Base-by-base conservation (phyloP, 768 basidiomycete genomes). In the Crassisporium funariophilum region DNA sequence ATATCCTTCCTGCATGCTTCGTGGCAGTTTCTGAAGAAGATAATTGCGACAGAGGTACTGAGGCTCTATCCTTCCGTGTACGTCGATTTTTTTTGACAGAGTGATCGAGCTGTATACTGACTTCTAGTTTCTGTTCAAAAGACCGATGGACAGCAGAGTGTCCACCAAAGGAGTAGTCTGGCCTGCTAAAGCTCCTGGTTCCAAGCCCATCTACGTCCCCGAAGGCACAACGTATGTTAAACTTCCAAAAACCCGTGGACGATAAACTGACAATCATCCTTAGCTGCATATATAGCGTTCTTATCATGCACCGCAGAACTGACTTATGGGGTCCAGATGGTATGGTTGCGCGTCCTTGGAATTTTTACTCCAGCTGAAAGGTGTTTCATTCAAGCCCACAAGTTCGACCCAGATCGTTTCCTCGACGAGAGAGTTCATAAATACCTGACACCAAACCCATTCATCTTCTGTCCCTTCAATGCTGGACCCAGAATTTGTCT, bases 401-500 rank as follows among this genome's bases (percentile, higher is more conserved):
- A 71, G 37, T 85, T 84, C 52, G 82, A 85, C 52, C 84, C 83
- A 0, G 80, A 84, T 55, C 71, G 84, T 11, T 86, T 81, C 71
- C 58, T 85, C 36, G 84, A 86, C 48, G 73, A 75, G 7, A 70
- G 84, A 16, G 53, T 81, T 6, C 71, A 73, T 49, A 76, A 77
- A 51, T 81, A 81, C 49, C 66, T 84, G 13, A 71, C 67, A 0
- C 71, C 75, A 1, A 86, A 84, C 50, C 83, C 84, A 0, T 84
- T 79, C 70, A 86, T 88, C 52, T 86, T 86, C 63, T 63, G 79
- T 5, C 83, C 84, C 0, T 86, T 86, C 68, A 84, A 84, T 49
- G 82, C 82, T 1, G 84, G 82, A 2, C 84, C 83, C 7, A 70
- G 84, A 5, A 82, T 83, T 47, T 86, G 84, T 46, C 72, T 83